These are phyloP conservation scores for Macroventuria anomochaeta DNA, from an alignment of 2,329 filamentous ascomycete species.

Conservation along the genomic window DNA sequence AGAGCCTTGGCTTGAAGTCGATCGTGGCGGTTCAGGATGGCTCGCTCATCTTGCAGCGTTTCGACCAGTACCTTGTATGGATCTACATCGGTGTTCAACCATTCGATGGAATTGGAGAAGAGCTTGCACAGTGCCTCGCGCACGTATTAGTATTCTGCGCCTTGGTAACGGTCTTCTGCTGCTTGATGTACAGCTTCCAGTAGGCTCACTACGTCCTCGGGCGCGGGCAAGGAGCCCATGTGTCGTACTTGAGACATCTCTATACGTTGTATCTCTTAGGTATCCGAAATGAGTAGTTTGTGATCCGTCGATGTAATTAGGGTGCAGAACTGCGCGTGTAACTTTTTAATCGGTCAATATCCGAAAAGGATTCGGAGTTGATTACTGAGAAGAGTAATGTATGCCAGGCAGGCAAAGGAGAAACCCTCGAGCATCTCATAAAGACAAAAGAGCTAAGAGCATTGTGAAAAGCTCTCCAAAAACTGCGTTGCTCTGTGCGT, in stretches of 20 bases:
- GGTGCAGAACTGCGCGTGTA: too few relatives aligned
- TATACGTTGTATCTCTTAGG: too few relatives aligned
- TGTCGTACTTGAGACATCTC: not conserved
- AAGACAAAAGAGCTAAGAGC: not conserved
- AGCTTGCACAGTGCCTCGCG: not conserved
- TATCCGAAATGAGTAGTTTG: too few relatives aligned
- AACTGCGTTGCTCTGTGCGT: not conserved
- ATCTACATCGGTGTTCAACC: not conserved
- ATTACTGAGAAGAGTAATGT: too few relatives aligned
- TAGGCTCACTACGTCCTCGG: not conserved
- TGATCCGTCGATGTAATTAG: too few relatives aligned
- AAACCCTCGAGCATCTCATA: not conserved
- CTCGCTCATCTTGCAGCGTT: conserved; percentile 5
- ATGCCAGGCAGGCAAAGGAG: too few relatives aligned
- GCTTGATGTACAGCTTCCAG: not conserved
- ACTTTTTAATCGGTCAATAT: too few relatives aligned
- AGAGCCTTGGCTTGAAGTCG: not conserved
- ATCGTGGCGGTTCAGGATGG: not conserved
- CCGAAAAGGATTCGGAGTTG: too few relatives aligned
- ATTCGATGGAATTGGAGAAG: not conserved
- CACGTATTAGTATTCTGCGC: not conserved
- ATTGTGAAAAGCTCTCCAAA: not conserved
- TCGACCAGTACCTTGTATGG: not conserved
- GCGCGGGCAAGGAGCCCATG: not conserved
- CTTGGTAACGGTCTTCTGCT: not conserved